Conservation (phyloP, 2,329 filamentous ascomycete species). For the Aspergillus floridensis region DNA sequence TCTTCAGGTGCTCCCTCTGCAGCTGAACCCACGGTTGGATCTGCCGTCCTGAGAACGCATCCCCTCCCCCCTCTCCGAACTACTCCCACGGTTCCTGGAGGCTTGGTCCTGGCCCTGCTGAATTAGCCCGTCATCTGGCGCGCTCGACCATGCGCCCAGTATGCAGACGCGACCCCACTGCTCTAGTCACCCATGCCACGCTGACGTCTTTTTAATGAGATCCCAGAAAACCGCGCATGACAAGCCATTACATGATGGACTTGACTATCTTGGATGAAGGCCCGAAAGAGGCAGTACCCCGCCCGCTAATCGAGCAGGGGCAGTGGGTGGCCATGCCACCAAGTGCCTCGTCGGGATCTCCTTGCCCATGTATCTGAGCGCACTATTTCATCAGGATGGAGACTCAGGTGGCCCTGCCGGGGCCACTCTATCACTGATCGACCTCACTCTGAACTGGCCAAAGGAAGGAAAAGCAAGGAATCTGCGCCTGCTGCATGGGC, state of each 20-base stretch:
- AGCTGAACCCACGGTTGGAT: slow-evolving; percentile 14
- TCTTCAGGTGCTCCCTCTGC: slow-evolving; percentile 9
- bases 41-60: slow-evolving; percentile 8
- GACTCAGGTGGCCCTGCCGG: slow-evolving; percentile 7
- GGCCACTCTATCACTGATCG: slow-evolving; percentile 8
- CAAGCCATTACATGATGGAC: slow-evolving; percentile 4
- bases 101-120: background rate
- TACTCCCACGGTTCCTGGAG: background rate
- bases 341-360: slow-evolving; percentile 5
- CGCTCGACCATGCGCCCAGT: background rate
- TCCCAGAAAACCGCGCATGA: slow-evolving; percentile 14
- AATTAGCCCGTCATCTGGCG: background rate
- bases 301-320: slow-evolving; percentile 12
- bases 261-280: slow-evolving; percentile 1
- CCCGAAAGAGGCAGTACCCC: slow-evolving; percentile 10
- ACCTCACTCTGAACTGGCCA: background rate
- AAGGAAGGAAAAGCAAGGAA: slow-evolving; percentile 11
- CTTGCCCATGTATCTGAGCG: slow-evolving; percentile 13
- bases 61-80: background rate
- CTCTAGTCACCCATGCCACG: slow-evolving; percentile 8
- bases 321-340: slow-evolving; percentile 11
- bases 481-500: slow-evolving; percentile 13
- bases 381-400: slow-evolving; percentile 15
- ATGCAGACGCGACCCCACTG: background rate
- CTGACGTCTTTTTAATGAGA: slow-evolving; percentile 13